phyloP scores from a whole-genome alignment of 164 flowering plant genomes.

The Stephania yunnanensis region DNA sequence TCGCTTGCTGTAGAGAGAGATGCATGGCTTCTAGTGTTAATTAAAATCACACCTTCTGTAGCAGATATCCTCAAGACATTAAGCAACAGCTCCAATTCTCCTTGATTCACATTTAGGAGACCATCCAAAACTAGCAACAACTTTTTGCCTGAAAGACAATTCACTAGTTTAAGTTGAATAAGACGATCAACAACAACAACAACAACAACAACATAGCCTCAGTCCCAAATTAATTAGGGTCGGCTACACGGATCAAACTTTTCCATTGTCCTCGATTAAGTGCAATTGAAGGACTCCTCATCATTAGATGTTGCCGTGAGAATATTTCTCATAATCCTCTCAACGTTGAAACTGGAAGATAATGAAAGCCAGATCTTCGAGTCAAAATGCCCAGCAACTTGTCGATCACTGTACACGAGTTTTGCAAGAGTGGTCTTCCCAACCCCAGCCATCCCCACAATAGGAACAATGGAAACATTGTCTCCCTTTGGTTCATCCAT shows the following conservation, averaged over 20 bases:
- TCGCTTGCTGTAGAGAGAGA: too few relatives aligned
- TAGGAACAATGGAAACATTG: neutral
- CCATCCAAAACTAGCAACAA: constrained; percentile 6
- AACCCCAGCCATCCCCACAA: constrained; percentile 9
- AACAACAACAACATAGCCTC: too few relatives aligned
- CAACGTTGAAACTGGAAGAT: neutral
- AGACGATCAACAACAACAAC: neutral
- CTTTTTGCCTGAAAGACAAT: neutral
- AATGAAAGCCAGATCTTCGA: constrained; percentile 3
- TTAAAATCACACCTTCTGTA: constrained; percentile 3
- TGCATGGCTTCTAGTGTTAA: neutral
- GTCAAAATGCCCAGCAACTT: neutral
- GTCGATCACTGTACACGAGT: constrained; percentile 4
- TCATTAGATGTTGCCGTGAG: neutral
- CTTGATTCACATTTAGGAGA: neutral
- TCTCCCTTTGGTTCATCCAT: too few relatives aligned
- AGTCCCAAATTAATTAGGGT: too few relatives aligned
- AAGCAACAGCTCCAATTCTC: neutral
- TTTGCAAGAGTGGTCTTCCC: constrained; percentile 12
- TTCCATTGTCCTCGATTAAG: too few relatives aligned
- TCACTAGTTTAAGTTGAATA: neutral
- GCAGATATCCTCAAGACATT: neutral
- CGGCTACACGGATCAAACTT: too few relatives aligned
- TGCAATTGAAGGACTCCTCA: too few relatives aligned
- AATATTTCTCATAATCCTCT: neutral